These are phyloP conservation scores for Penicillium waksmanii DNA, from an alignment of 495 filamentous ascomycete species.

Conservation along the genomic window DNA sequence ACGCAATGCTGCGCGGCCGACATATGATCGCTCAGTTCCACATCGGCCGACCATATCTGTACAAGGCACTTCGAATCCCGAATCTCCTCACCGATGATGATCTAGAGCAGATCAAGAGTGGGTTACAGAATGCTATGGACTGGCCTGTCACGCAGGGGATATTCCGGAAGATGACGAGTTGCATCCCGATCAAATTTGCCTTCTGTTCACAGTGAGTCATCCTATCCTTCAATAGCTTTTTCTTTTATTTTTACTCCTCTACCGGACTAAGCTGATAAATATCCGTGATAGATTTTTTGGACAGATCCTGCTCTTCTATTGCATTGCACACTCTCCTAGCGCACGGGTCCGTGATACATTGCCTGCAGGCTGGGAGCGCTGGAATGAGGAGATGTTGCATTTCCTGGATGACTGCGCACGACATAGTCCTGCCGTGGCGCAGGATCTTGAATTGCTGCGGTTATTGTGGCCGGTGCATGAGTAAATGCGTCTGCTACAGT, in stretches of 20 bases:
- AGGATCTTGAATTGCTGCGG: conserved; percentile 48
- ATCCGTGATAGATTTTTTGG: conserved; percentile 44
- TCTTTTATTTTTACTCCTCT: neutral
- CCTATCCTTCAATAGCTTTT: neutral
- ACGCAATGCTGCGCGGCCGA: conserved; percentile 51
- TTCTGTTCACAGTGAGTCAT: conserved; percentile 51
- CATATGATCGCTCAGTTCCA: conserved; percentile 53
- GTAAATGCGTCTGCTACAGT: neutral
- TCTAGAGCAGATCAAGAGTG: conserved; percentile 47
- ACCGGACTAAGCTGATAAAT: neutral
- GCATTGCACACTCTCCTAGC: conserved; percentile 48
- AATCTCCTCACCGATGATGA: conserved; percentile 46
- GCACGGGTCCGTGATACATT: conserved; percentile 40
- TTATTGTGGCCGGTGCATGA: conserved; percentile 34
- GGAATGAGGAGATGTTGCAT: conserved; percentile 49
- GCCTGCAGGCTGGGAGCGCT: conserved; percentile 49
- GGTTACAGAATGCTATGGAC: conserved; percentile 49
- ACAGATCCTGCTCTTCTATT: conserved; percentile 51
- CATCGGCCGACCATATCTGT: conserved; percentile 52
- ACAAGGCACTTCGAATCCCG: conserved; percentile 50
- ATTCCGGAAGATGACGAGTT: conserved; percentile 52
- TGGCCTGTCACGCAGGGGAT: conserved; percentile 50
- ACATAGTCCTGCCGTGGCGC: conserved; percentile 47
- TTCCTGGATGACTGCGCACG: conserved; percentile 48
- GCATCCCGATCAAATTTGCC: conserved; percentile 51